Evolutionary conservation across 306 rosid species (phyloP), one percentile per base, ranked within the genome.

Genomic region (Albizia julibrissin): DNA sequence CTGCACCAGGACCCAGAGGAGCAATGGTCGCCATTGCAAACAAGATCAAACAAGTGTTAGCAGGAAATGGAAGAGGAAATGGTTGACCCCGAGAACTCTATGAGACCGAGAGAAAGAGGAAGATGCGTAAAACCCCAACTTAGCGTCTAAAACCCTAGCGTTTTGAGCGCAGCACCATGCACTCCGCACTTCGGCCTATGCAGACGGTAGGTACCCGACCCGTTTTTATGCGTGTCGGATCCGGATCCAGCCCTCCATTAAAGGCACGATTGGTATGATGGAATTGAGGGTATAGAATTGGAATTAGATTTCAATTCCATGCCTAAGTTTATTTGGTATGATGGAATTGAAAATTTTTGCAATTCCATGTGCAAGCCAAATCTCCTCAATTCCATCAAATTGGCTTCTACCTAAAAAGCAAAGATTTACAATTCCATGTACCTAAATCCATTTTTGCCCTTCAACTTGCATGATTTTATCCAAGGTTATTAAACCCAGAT

Each of bases 11-110:
- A 74, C 21, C 43, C 0, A 85, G 87, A 77, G 84, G 87, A 67
- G 66, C 79, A n/a, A 65, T 7, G 12, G 74, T 54, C 43, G 89
- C 91, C 91, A 88, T 88, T 81, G 91, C 58, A 24, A 31, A 37
- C 37, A 56, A 65, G 68, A 66, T 19, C 31, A 22, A 64, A 65
- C 22, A 19, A 61, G 80, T 37, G 9, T 8, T 13, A 40, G 10
- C 11, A 13, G 19, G 12, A 27, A 27, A 29, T 10, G 27, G 59
- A 26, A 46, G 62, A 14, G 31, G 64, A 65, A 7, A 15, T 12
- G 43, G 10, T 19, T 37, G 56, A 59, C 22, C 46, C 80, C 26
- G 42, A 76, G 64, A 58, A 64, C 61, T 62, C 80, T 15, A 24
- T 9, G 31, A 62, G 34, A 77, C 29, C n/a, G n/a, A 64, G 34